Evolutionary conservation across 2,329 filamentous ascomycete species (phyloP), one percentile per base, ranked within the genome.

Genomic region (Hymenotorrendiella dingleyae): DNA sequence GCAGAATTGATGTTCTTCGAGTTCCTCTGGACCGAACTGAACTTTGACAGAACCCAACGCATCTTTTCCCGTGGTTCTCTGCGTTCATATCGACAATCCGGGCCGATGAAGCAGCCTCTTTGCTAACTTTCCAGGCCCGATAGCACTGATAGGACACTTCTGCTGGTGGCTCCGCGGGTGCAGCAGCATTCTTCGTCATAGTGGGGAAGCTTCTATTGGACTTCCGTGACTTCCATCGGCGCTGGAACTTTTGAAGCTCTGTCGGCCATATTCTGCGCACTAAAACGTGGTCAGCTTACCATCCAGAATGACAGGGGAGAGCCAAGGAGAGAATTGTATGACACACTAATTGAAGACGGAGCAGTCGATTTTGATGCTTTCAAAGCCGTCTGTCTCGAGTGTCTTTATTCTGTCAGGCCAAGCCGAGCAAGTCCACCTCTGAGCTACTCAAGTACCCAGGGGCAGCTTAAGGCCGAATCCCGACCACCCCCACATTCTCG

Each of bases 61-160:
- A 12, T 14, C 28, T 32, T 43, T 38, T 16, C 28, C 30, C 30
- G 20, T 36, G 33, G 28, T 32, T 23, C 24, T 42, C 20, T 34
- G 11, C 36, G 26, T 46, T 40, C 38, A 40, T 36, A 40, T 30
- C 17, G 22, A 16, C 14, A 36, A 21, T 40, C 29, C 48, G 50
- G 50, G 37, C 50, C 50, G 50, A 53, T 43, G 30, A 49, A 44
- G 48, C 45, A 53, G 36, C 41, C 45, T 43, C 47, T 33, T n/a
- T n/a, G n/a, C n/a, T n/a, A n/a, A 39, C 38, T 28, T 36, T 6
- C 35, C 28, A 16, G 26, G 11, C 32, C 28, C 14, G 19, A 17
- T 12, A 42, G 42, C 45, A 45, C 35, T 50, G 49, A 52, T 52
- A 52, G 49, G 49, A 43, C 24, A 30, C 22, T 42, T 30, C 29